Evolutionary conservation across 2,329 filamentous ascomycete species (phyloP).

Genomic region (Talaromyces sp.): DNA sequence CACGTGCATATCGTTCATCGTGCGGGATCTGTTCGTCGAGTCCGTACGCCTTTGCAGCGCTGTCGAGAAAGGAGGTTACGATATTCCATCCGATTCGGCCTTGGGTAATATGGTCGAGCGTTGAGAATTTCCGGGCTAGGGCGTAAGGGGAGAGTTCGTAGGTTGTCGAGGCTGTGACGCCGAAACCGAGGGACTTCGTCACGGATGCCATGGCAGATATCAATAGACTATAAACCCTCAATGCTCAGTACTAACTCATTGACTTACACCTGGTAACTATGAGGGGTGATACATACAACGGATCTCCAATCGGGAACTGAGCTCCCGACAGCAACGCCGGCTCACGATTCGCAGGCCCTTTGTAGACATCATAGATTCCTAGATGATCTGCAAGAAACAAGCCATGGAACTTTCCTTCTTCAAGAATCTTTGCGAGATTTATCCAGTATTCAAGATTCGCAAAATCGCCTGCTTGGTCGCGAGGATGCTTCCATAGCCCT

Average conservation of each 20-base stretch:
- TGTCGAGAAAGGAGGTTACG: slow-evolving; percentile 49
- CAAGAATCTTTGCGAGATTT: slow-evolving; percentile 46
- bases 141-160: slow-evolving; percentile 54
- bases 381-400: slow-evolving; percentile 53
- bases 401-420: slow-evolving; percentile 50
- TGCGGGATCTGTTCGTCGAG: slow-evolving; percentile 47
- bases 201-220: slow-evolving; percentile 48
- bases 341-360: slow-evolving; percentile 38
- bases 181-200: slow-evolving; percentile 49
- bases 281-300: slow-evolving; percentile 29
- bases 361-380: slow-evolving; percentile 48
- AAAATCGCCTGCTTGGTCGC: slow-evolving; percentile 38
- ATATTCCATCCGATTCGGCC: slow-evolving; percentile 55
- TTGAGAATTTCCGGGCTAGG: slow-evolving; percentile 53
- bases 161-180: slow-evolving; percentile 54
- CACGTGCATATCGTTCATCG: slow-evolving; percentile 49
- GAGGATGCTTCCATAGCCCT: slow-evolving; percentile 18
- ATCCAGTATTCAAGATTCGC: slow-evolving; percentile 49
- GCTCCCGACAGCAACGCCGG: slow-evolving; percentile 40
- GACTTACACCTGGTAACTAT: not conserved
- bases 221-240: not conserved
- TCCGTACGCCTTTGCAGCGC: slow-evolving; percentile 49
- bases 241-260: not conserved
- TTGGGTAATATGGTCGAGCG: slow-evolving; percentile 51
- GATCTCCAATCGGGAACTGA: slow-evolving; percentile 46